phyloP scores from a whole-genome alignment of 345 rosid genomes.

The Conringia planisiliqua region DNA sequence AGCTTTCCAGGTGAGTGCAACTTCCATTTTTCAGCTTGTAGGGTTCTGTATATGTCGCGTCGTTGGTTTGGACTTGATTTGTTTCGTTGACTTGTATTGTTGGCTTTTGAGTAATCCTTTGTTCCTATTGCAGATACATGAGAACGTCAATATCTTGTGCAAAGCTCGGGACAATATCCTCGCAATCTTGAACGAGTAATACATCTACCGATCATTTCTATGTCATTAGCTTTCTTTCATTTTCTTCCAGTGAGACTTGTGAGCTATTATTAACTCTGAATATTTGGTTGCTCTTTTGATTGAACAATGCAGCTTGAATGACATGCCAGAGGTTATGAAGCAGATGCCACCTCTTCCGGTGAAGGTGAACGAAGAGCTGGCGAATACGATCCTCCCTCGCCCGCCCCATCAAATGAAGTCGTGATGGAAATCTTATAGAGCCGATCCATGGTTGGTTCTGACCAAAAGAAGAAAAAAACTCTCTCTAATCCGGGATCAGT shows the following conservation, averaged over 20 bases:
- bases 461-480: not conserved
- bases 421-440: conserved; percentile 32
- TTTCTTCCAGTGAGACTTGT: not conserved
- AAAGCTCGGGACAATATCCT: conserved; percentile 69
- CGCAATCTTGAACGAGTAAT: conserved; percentile 67
- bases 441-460: conserved; percentile 22
- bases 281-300: not conserved
- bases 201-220: not conserved
- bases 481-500: conserved; percentile 15
- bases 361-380: conserved; percentile 72
- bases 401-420: conserved; percentile 51
- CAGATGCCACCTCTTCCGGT: conserved; percentile 89
- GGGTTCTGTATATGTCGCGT: not conserved
- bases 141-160: conserved; percentile 57
- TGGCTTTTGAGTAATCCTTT: conserved; percentile 6
- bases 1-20: conserved; percentile 57
- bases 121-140: conserved; percentile 50
- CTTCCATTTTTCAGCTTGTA: conserved; percentile 11
- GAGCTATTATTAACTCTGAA: not conserved
- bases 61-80: not conserved
- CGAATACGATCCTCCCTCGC: conserved; percentile 54
- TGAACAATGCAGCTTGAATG: conserved; percentile 57
- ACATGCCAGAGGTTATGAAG: conserved; percentile 80
- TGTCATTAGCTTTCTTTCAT: not conserved
- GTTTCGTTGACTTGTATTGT: conserved; percentile 5